phyloP scores from a whole-genome alignment of 2,329 filamentous ascomycete species.

The Penicillium thymicola region DNA sequence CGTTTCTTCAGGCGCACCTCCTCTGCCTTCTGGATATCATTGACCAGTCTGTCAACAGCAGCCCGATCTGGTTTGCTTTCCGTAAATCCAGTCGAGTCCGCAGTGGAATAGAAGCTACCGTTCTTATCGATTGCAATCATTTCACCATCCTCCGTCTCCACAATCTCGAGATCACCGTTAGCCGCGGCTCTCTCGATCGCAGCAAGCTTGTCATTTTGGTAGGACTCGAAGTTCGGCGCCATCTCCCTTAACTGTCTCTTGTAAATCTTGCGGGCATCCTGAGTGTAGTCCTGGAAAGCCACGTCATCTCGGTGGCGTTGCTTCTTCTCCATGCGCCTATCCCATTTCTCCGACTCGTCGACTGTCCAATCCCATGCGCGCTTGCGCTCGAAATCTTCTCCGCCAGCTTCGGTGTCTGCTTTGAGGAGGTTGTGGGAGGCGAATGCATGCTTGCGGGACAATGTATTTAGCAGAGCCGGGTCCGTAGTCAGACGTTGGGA shows the following conservation, averaged over 20 bases:
- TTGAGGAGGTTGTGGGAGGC: slow-evolving; percentile 91
- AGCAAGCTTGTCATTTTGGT: slow-evolving; percentile 79
- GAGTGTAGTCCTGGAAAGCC: slow-evolving; percentile 82
- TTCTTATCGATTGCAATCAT: slow-evolving; percentile 90
- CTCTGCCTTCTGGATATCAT: slow-evolving; percentile 83
- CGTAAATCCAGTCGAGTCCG: slow-evolving; percentile 74
- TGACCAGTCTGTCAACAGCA: slow-evolving; percentile 81
- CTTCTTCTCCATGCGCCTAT: slow-evolving; percentile 84
- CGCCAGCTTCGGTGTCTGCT: slow-evolving; percentile 78
- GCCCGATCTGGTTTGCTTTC: slow-evolving; percentile 85
- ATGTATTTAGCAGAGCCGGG: slow-evolving; percentile 68
- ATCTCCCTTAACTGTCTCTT: slow-evolving; percentile 82
- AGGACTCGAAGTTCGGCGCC: slow-evolving; percentile 73
- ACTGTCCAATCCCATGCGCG: slow-evolving; percentile 98
- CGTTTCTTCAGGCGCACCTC: slow-evolving; percentile 82
- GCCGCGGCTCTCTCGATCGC: slow-evolving; percentile 82
- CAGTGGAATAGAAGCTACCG: slow-evolving; percentile 85
- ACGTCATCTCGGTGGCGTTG: slow-evolving; percentile 76
- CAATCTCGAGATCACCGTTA: slow-evolving; percentile 81
- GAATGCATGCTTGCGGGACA: slow-evolving; percentile 83
- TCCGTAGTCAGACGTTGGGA: slow-evolving; percentile 75
- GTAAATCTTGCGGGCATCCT: slow-evolving; percentile 89
- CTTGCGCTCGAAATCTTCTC: slow-evolving; percentile 95
- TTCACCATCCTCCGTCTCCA: slow-evolving; percentile 93
- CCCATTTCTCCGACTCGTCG: slow-evolving; percentile 92